Percentiles rank a stretch among this genome's conserved stretches.
These are phyloP conservation scores for Meripilus lineatus DNA, from an alignment of 1,284 basidiomycete species.

Conservation along the genomic window DNA sequence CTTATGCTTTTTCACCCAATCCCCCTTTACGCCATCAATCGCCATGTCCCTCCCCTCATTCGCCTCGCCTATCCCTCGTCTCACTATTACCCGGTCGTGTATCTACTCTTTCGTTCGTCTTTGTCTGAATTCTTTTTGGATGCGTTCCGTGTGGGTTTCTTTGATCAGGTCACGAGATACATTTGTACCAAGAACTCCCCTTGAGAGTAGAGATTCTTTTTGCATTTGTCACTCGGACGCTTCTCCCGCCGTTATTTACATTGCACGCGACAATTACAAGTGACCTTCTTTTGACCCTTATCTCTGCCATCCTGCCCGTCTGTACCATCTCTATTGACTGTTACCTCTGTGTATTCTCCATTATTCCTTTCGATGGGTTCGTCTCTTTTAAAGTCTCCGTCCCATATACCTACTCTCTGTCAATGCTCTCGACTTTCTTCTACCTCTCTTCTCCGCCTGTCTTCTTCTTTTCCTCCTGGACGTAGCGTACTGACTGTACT, in stretches of 20 bases:
- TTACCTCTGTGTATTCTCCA: too few relatives aligned
- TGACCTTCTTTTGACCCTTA: slow-evolving; percentile 6
- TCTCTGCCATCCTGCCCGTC: slow-evolving; percentile 8
- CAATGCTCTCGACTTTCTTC: too few relatives aligned
- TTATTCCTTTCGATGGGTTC: background rate
- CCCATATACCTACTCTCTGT: slow-evolving; percentile 10
- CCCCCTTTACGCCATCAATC: background rate
- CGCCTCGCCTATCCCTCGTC: background rate
- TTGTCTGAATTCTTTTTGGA: too few relatives aligned
- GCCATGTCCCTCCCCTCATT: slow-evolving; percentile 1
- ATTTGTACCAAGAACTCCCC: too few relatives aligned
- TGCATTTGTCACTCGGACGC: slow-evolving; percentile 2
- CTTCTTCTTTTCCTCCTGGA: slow-evolving; percentile 4
- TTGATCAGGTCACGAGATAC: too few relatives aligned
- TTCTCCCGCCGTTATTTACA: background rate
- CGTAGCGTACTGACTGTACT: slow-evolving; percentile 12
- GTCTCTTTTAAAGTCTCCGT: slow-evolving; percentile 1
- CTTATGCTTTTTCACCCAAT: background rate
- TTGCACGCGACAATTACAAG: slow-evolving; percentile 4
- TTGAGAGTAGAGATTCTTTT: too few relatives aligned
- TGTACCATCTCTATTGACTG: too few relatives aligned
- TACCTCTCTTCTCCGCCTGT: too few relatives aligned
- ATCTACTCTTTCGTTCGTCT: background rate
- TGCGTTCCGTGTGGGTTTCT: too few relatives aligned
- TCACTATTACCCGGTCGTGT: background rate